Conservation (phyloP, 202 grass and related monocot species). For the Saccharum hybrid region DNA sequence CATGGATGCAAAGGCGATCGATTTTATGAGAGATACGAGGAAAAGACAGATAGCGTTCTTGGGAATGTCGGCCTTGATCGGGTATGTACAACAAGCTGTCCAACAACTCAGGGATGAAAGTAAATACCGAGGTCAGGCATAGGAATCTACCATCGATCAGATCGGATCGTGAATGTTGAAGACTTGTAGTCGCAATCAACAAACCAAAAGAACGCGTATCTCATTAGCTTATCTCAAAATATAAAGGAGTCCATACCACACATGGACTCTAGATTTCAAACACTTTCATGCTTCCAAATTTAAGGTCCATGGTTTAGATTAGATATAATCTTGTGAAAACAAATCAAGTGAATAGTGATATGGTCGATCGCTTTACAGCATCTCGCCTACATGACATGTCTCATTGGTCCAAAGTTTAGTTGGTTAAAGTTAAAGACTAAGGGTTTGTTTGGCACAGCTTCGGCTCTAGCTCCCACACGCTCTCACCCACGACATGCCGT, state of each 20-base stretch:
- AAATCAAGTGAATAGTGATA: no score
- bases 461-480: no score
- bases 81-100: conserved; percentile 15
- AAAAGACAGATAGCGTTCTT: neutral
- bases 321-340: no score
- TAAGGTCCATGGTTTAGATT: no score
- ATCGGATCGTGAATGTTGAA: neutral
- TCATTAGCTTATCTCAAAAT: no score
- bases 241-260: neutral
- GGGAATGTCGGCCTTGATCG: conserved; percentile 30
- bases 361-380: no score
- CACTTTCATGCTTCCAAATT: neutral
- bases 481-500: no score
- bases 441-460: no score
- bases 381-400: no score
- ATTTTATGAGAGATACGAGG: conserved; percentile 11
- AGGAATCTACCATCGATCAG: neutral
- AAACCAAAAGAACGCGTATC: neutral
- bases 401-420: no score
- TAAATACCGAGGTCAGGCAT: conserved; percentile 34
- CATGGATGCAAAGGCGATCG: neutral
- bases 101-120: neutral
- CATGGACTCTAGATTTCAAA: neutral
- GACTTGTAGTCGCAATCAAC: neutral
- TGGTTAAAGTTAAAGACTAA: no score